Evolutionary conservation across 1,139 yeast species (phyloP).

Genomic region (Waltiozyma sp.): DNA sequence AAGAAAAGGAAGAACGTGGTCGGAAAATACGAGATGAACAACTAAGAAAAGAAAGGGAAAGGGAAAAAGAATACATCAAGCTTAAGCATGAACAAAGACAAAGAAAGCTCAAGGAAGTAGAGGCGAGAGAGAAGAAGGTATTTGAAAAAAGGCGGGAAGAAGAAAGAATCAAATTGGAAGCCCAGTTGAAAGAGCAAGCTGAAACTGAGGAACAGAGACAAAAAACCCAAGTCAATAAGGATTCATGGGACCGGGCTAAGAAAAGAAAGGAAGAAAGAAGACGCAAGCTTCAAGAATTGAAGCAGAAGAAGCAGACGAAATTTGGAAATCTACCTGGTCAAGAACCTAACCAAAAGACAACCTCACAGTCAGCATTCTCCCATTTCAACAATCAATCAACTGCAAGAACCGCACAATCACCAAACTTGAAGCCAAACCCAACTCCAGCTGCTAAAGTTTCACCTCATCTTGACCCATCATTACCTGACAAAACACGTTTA

Average conservation of each 20-base stretch:
- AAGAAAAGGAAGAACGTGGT: constrained; percentile 1
- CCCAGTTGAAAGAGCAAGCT: neutral
- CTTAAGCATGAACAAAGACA: constrained; percentile 1
- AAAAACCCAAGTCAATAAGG: no score
- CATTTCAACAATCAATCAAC: neutral
- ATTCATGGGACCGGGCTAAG: no score
- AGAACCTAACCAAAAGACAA: neutral
- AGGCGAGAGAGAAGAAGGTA: constrained; percentile 10
- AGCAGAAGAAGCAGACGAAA: neutral
- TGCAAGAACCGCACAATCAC: neutral
- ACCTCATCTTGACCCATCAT: neutral
- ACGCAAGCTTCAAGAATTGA: neutral
- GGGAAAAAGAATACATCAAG: constrained; percentile 2
- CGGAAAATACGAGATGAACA: constrained; percentile 2
- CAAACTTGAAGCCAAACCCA: neutral
- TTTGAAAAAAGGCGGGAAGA: constrained; percentile 12
- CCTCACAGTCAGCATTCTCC: neutral
- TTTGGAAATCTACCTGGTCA: neutral
- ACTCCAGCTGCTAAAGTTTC: neutral
- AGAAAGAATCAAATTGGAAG: constrained; percentile 7
- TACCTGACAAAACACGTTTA: constrained; percentile 5
- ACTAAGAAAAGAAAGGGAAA: constrained; percentile 1
- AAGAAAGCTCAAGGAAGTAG: neutral
- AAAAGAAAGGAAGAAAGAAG: constrained; percentile 2
- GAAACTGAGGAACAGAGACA: neutral